Evolutionary conservation across 2,329 filamentous ascomycete genomes (phyloP).

Genomic region (Aspergillus ustus): DNA sequence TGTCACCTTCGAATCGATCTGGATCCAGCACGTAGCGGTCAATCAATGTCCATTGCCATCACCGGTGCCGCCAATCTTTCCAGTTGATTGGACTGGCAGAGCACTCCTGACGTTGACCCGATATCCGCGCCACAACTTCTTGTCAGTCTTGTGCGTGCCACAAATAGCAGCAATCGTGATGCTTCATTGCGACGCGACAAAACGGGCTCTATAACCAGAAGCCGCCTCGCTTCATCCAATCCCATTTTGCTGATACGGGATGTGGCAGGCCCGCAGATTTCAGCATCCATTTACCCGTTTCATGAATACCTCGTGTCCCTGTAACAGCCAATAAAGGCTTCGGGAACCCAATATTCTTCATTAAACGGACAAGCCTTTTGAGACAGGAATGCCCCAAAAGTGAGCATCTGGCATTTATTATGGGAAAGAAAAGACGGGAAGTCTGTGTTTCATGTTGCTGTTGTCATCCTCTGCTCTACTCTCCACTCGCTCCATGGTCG

Average conservation of each 20-base stretch:
- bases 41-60: conserved; percentile 18
- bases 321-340: conserved; percentile 5
- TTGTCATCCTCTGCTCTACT: conserved; percentile 9
- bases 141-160: conserved; percentile 19
- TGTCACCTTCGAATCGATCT: conserved; percentile 29
- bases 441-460: conserved; percentile 2
- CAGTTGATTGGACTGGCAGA: conserved; percentile 16
- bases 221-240: conserved; percentile 15
- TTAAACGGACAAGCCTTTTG: not conserved
- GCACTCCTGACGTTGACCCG: conserved; percentile 16
- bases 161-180: conserved; percentile 16
- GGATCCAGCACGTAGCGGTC: conserved; percentile 14
- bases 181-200: conserved; percentile 17
- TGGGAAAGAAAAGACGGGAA: conserved; percentile 5
- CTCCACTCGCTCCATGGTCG: conserved; percentile 5
- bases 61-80: conserved; percentile 12
- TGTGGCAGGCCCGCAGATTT: conserved; percentile 16
- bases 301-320: conserved; percentile 14
- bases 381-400: conserved; percentile 7
- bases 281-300: conserved; percentile 5
- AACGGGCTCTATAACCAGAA: conserved; percentile 14
- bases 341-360: not conserved
- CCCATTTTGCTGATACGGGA: conserved; percentile 11
- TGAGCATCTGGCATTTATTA: conserved; percentile 9
- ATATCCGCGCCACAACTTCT: conserved; percentile 15